Conservation (phyloP, 805 yeast genomes). For the Saccharomycopsis sp. region DNA sequence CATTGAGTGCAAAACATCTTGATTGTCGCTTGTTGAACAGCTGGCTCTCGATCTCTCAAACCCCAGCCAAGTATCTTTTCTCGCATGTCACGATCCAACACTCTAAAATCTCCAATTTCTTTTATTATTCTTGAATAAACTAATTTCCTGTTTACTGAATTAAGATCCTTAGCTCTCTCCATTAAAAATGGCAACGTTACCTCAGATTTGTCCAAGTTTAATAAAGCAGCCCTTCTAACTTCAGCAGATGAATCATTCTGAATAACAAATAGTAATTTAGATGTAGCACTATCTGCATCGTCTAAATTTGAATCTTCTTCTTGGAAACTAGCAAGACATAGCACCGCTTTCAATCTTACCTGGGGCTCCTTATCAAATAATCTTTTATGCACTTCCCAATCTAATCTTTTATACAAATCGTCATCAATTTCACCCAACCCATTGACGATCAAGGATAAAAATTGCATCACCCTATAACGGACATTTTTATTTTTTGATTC, state of each 20-base stretch:
- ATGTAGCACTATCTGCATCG: slow-evolving; percentile 40
- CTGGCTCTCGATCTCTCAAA: slow-evolving; percentile 72
- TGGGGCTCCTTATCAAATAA: slow-evolving; percentile 67
- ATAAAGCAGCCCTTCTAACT: slow-evolving; percentile 77
- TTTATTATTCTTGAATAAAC: slow-evolving; percentile 64
- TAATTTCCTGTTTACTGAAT: slow-evolving; percentile 61
- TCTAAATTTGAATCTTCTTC: slow-evolving; percentile 28
- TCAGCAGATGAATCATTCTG: slow-evolving; percentile 82
- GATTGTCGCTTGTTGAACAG: slow-evolving; percentile 65
- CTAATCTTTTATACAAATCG: slow-evolving; percentile 56
- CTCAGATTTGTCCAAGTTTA: slow-evolving; percentile 54
- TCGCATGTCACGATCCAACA: slow-evolving; percentile 46
- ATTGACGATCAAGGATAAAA: slow-evolving; percentile 63
- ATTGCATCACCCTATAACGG: slow-evolving; percentile 71
- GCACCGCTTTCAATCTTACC: slow-evolving; percentile 79
- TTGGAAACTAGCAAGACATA: slow-evolving; percentile 75
- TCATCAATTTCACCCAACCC: slow-evolving; percentile 71
- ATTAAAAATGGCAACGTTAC: slow-evolving; percentile 51
- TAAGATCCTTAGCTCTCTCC: slow-evolving; percentile 78
- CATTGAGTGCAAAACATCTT: slow-evolving; percentile 65
- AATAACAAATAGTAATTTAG: slow-evolving; percentile 42
- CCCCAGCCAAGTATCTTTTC: slow-evolving; percentile 79
- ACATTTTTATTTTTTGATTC: slow-evolving; percentile 73
- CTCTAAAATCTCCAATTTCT: slow-evolving; percentile 56
- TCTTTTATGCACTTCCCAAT: slow-evolving; percentile 54